Evolutionary conservation across 768 basidiomycete genomes (phyloP), one percentile per base, ranked within the genome.

Genomic region (Boletus tylopilopsis): DNA sequence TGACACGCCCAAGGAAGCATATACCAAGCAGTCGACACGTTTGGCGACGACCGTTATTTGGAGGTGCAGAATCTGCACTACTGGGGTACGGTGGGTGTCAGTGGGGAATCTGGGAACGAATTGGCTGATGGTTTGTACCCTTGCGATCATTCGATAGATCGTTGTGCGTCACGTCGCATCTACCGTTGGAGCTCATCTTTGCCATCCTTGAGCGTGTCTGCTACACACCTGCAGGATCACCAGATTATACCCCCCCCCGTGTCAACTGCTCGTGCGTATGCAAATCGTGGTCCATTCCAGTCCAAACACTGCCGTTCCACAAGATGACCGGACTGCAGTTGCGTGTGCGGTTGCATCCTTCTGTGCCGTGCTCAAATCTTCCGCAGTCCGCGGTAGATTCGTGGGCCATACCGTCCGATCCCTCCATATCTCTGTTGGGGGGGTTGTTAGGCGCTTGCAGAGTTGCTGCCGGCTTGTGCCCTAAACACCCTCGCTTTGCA

Each of bases 11-110:
- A 19, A 68, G 52, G 69, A 75, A 16, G 65, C 66, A 21, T 68
- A 74, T 68, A 73, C 63, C 40, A 72, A 68, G 44, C 55, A 62
- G 36, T 65, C 70, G 0, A 75, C 60, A 68, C 50, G 58, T 57
- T 64, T 1, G 8, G 81, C 2, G 81, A 83, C 51, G 83, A 83
- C 63, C 82, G 83, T 2, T 84, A 78, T 58, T 85, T 73, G 74
- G 74, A 70, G 42, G 73, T 67, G 1, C 76, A 61, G 1, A 83
- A 77, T 62, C 44, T 84, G 8, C 84, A 87, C 63, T 90, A 89
- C 62, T 85, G 85, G 83, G 77, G 77, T 7, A 68, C 66, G 47
- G 82, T 85, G 36, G 54, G 74, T 58, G 27, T 6, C 11, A 12
- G 0, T 5, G 5, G 2, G 16, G 2, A 10, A 15, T 19, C 13